Evolutionary conservation across 371 early-diverging fungal genomes (phyloP), one percentile per base, ranked within the genome.

Genomic region (Actinomortierella ambigua): DNA sequence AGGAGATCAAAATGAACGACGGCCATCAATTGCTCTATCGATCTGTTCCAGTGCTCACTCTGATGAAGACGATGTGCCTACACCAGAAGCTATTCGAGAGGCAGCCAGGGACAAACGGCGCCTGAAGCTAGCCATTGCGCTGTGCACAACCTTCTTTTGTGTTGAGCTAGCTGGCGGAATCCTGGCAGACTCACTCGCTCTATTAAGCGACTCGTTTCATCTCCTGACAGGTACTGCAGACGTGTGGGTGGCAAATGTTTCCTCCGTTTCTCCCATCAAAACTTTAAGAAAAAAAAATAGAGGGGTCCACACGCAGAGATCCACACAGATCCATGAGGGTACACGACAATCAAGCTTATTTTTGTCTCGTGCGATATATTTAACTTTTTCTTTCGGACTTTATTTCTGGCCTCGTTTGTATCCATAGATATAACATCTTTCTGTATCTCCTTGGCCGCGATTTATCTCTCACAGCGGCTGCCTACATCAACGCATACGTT

Each of bases 171-270:
- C 85, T n/a, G 91, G 88, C 29, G 93, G 90, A 5, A 76, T 85
- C 27, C 81, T 82, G 76, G 78, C 90, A 28, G 88, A 88, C 52
- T 85, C 84, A 20, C 59, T 85, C 24, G 93, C 93, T 1, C 81
- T 93, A 43, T 73, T 91, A 68, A 85, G 85, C 40, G 93, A 91
- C 68, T 85, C 88, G 26, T 91, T 91, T 63, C 92, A 93, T 69
- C 69, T 93, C 59, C 76, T 93, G 23, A 85, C 89, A 39, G 85
- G 84, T 81, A 69, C 18, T 42, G 20, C n/a, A 54, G 47, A n/a
- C n/a, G n/a, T n/a, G n/a, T n/a, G n/a, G n/a, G n/a, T n/a, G n/a
- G n/a, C n/a, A n/a, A n/a, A n/a, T n/a, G n/a, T n/a, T n/a, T n/a
- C n/a, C n/a, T n/a, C n/a, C n/a, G n/a, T n/a, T n/a, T n/a, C n/a